phyloP scores from a whole-genome alignment of 1,284 basidiomycete species.

The Puccinia hordei region DNA sequence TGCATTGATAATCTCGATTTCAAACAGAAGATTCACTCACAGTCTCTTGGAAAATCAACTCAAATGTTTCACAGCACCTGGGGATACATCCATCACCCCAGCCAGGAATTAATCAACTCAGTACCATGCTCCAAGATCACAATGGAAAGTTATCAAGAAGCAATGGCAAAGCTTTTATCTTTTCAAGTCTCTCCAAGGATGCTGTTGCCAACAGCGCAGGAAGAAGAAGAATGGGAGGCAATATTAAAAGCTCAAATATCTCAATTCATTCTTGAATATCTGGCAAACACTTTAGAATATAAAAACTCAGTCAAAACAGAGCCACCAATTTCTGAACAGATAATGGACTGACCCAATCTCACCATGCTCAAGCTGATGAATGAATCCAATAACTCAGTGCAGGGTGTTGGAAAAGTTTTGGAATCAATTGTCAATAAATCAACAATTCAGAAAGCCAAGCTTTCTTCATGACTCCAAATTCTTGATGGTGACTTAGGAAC shows the following conservation, averaged over 20 bases:
- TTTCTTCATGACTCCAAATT: background rate
- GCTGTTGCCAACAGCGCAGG: background rate
- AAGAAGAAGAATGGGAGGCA: background rate
- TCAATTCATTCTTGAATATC: background rate
- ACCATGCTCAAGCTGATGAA: constrained; percentile 14
- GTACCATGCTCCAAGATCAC: background rate
- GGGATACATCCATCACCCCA: background rate
- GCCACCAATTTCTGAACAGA: background rate
- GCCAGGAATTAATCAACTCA: background rate
- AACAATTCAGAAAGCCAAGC: background rate
- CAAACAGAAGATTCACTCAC: background rate
- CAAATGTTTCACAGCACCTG: constrained; percentile 9
- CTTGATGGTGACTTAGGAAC: background rate
- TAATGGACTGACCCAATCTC: background rate
- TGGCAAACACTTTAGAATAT: background rate
- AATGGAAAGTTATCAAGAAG: no score
- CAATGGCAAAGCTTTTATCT: no score
- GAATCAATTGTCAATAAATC: background rate
- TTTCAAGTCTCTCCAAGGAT: background rate
- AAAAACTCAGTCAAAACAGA: background rate
- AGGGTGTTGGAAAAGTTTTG: background rate
- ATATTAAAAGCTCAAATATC: background rate
- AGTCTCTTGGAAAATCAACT: background rate
- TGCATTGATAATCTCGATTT: constrained; percentile 14
- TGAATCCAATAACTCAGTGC: background rate